A percentile compares a stretch with the other conserved stretches of the same genome.
These are phyloP conservation scores for Rhodotorula sp. DNA, from an alignment of 1,284 basidiomycete genomes.

Conservation along the genomic window DNA sequence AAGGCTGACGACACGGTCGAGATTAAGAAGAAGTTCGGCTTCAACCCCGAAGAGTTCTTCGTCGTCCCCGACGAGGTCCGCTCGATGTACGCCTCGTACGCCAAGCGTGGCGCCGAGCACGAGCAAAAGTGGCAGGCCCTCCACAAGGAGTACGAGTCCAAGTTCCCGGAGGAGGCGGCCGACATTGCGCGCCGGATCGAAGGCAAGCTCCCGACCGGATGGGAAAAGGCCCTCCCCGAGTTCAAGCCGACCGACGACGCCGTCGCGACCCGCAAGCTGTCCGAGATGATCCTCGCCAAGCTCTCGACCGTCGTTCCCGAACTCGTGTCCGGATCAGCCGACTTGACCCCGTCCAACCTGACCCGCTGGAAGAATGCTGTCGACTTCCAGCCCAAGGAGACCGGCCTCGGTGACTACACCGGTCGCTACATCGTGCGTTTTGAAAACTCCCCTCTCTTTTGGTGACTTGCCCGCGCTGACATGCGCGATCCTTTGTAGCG, in stretches of 20 bases:
- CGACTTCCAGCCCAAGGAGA: conserved; percentile 90
- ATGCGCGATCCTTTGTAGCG: conserved; percentile 4
- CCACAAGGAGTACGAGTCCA: conserved; percentile 68
- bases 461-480: not conserved
- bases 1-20: conserved; percentile 86
- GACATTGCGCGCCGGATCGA: conserved; percentile 81
- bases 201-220: conserved; percentile 76
- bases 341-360: conserved; percentile 41
- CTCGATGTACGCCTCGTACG: conserved; percentile 65
- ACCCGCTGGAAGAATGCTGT: conserved; percentile 73
- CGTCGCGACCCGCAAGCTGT: conserved; percentile 86
- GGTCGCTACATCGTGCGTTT: conserved; percentile 70
- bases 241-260: conserved; percentile 79
- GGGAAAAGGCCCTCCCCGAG: conserved; percentile 81
- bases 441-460: no score
- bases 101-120: conserved; percentile 67
- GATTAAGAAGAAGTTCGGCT: conserved; percentile 81
- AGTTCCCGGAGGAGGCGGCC: conserved; percentile 78
- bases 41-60: conserved; percentile 77
- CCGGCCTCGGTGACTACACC: conserved; percentile 75
- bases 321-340: conserved; percentile 46
- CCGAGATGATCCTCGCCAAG: conserved; percentile 80
- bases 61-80: conserved; percentile 73
- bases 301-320: conserved; percentile 76
- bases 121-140: conserved; percentile 74